These are phyloP conservation scores for Plenodomus lindquistii DNA, from an alignment of 2,329 filamentous ascomycete species.

Conservation along the genomic window DNA sequence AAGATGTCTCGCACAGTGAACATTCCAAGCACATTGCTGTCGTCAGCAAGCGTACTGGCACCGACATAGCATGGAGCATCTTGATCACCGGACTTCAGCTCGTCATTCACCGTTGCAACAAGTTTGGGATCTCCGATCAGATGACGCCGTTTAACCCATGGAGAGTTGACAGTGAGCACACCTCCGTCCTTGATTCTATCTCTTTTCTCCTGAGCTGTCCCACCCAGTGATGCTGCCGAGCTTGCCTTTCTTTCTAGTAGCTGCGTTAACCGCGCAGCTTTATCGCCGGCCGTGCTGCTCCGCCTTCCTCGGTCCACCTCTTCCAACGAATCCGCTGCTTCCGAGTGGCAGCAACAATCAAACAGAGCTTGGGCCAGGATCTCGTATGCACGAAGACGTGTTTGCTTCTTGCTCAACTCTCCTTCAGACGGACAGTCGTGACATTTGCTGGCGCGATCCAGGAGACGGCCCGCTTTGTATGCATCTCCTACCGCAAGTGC, in stretches of 20 bases:
- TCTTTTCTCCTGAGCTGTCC: constrained; percentile 9
- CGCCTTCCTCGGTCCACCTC: neutral
- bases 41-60: constrained; percentile 5
- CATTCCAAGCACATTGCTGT: constrained; percentile 10
- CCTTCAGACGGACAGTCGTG: neutral
- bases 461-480: constrained; percentile 36
- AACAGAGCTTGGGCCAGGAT: constrained; percentile 24
- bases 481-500: constrained; percentile 37
- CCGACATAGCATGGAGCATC: constrained; percentile 2
- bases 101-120: constrained; percentile 6
- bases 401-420: neutral
- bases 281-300: neutral
- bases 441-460: constrained; percentile 19
- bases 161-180: constrained; percentile 16
- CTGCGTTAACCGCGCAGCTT: constrained; percentile 4
- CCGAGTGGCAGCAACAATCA: constrained; percentile 26
- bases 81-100: neutral
- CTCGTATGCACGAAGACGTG: constrained; percentile 5
- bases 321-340: constrained; percentile 14
- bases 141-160: constrained; percentile 13
- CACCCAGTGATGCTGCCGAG: constrained; percentile 7
- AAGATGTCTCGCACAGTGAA: constrained; percentile 9
- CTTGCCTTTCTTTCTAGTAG: constrained; percentile 12
- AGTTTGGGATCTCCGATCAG: constrained; percentile 5
- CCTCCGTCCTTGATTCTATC: constrained; percentile 18